Percentiles rank a stretch among this genome's conserved stretches.
Conservation (phyloP, 2,329 filamentous ascomycete genomes). For the Apiospora marii region DNA sequence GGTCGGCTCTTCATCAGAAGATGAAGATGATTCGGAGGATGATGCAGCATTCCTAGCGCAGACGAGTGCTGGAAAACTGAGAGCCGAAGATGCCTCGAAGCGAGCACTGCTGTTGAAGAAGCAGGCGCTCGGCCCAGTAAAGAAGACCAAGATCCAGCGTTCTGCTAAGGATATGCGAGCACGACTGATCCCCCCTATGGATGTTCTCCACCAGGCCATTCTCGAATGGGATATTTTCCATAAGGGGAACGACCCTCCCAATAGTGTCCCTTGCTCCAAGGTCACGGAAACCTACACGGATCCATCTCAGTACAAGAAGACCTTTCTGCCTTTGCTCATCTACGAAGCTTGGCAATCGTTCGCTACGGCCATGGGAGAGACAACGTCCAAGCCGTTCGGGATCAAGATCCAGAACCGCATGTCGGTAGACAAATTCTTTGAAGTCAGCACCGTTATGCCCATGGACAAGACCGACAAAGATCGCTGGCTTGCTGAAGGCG, state of each 20-base stretch:
- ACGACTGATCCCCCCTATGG: slow-evolving; percentile 87
- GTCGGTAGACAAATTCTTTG: slow-evolving; percentile 90
- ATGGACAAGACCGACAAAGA: slow-evolving; percentile 72
- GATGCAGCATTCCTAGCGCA: slow-evolving; percentile 58
- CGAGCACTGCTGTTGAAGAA: slow-evolving; percentile 59
- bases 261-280: slow-evolving; percentile 73
- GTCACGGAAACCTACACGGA: slow-evolving; percentile 82
- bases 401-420: slow-evolving; percentile 88
- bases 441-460: slow-evolving; percentile 86
- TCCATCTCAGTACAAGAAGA: slow-evolving; percentile 82
- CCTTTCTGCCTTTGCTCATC: slow-evolving; percentile 88
- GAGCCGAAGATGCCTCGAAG: slow-evolving; percentile 55
- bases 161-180: slow-evolving; percentile 95
- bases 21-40: slow-evolving; percentile 73
- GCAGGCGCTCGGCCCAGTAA: slow-evolving; percentile 75
- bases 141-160: slow-evolving; percentile 81
- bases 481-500: slow-evolving; percentile 78
- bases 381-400: slow-evolving; percentile 80
- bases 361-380: slow-evolving; percentile 87
- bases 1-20: slow-evolving; percentile 83
- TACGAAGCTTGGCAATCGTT: slow-evolving; percentile 97
- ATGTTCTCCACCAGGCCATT: slow-evolving; percentile 83
- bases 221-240: slow-evolving; percentile 97
- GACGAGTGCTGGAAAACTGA: slow-evolving; percentile 56
- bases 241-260: slow-evolving; percentile 83